Evolutionary conservation across 2,329 filamentous ascomycete genomes (phyloP).

Genomic region (Aspergillus sojae): DNA sequence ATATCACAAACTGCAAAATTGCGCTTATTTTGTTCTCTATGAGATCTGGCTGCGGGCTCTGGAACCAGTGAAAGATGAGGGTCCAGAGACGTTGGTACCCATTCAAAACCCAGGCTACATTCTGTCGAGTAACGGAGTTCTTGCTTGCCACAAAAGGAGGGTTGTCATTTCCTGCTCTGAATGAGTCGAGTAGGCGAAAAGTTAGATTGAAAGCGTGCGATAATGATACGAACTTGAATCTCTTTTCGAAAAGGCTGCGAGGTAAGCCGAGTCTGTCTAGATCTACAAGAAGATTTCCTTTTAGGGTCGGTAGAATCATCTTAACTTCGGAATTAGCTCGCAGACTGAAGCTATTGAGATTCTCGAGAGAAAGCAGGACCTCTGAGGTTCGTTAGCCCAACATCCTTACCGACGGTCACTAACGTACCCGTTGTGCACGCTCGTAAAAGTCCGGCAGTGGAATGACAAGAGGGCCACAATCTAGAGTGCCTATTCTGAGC

Average conservation of each 20-base stretch:
- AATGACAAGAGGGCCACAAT: constrained; percentile 31
- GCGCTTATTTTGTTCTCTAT: constrained; percentile 23
- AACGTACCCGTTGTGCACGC: constrained; percentile 42
- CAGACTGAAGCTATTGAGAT: constrained; percentile 19
- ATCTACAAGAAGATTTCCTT: constrained; percentile 30
- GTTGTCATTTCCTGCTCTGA: constrained; percentile 22
- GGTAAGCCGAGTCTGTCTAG: constrained; percentile 37
- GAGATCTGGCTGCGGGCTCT: constrained; percentile 17
- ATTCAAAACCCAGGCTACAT: constrained; percentile 38
- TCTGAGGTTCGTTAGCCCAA: constrained; percentile 40
- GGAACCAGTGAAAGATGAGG: constrained; percentile 31
- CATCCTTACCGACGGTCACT: constrained; percentile 4
- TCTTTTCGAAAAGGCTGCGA: constrained; percentile 29
- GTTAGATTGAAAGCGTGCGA: constrained; percentile 26
- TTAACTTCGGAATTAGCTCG: constrained; percentile 12
- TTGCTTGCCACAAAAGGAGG: constrained; percentile 19
- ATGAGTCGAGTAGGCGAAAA: constrained; percentile 34
- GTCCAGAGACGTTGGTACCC: constrained; percentile 38
- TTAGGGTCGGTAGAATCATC: constrained; percentile 30
- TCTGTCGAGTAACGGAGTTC: constrained; percentile 31
- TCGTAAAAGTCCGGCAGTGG: constrained; percentile 36
- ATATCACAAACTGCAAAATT: constrained; percentile 30
- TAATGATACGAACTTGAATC: constrained; percentile 31
- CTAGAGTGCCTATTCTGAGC: constrained; percentile 38
- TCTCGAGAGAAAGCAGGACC: constrained; percentile 48